Evolutionary conservation across 495 filamentous ascomycete species (phyloP).

Genomic region (Podospora australis): DNA sequence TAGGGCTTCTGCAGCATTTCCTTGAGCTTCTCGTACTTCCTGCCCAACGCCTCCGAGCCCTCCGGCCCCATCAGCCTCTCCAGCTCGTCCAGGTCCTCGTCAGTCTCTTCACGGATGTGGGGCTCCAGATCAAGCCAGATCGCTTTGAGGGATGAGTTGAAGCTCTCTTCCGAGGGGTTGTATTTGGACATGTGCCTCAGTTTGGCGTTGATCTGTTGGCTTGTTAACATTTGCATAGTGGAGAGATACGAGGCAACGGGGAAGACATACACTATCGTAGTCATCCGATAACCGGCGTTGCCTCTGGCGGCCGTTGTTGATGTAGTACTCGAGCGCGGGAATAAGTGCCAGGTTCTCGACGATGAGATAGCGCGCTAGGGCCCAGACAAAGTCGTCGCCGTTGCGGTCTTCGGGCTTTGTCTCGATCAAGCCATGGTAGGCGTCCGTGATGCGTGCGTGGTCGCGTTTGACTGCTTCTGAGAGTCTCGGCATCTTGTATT

Average conservation of each 20-base stretch:
- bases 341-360: conserved; percentile 25
- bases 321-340: conserved; percentile 21
- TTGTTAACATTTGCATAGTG: neutral
- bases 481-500: conserved; percentile 20
- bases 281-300: conserved; percentile 20
- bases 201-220: conserved; percentile 21
- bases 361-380: conserved; percentile 21
- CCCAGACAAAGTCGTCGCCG: conserved; percentile 22
- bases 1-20: conserved; percentile 26
- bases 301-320: conserved; percentile 13
- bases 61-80: conserved; percentile 18
- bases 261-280: conserved; percentile 20
- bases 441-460: conserved; percentile 14
- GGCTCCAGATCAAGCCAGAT: conserved; percentile 30
- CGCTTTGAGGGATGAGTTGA: conserved; percentile 18
- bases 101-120: conserved; percentile 21
- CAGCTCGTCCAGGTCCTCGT: conserved; percentile 16
- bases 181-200: conserved; percentile 22
- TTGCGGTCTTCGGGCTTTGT: conserved; percentile 14
- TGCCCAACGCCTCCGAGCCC: conserved; percentile 18
- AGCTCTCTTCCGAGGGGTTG: conserved; percentile 16
- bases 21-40: conserved; percentile 23
- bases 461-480: conserved; percentile 23
- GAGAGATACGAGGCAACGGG: neutral
- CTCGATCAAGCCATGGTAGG: conserved; percentile 11